Evolutionary conservation across 495 filamentous ascomycete species (phyloP).

Genomic region (Hapsidospora chrysogenum): DNA sequence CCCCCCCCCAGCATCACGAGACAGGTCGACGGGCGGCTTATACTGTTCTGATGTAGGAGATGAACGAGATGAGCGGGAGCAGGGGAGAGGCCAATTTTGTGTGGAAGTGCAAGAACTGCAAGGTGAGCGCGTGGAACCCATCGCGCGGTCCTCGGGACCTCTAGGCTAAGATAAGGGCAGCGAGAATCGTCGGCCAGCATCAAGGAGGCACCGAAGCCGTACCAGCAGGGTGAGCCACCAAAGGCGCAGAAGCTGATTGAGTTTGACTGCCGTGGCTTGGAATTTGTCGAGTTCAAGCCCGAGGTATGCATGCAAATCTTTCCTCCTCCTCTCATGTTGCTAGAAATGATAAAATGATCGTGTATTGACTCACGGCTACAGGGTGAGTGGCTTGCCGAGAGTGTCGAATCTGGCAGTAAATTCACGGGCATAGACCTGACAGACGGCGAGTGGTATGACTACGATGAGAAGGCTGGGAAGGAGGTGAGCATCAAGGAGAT

Average conservation of each 20-base stretch:
- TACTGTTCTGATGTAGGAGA: slow-evolving; percentile 40
- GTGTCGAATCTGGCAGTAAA: slow-evolving; percentile 55
- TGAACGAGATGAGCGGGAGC: slow-evolving; percentile 73
- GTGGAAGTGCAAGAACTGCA: slow-evolving; percentile 91
- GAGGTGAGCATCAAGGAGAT: slow-evolving; percentile 69
- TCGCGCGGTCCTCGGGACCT: background rate
- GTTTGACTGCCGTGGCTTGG: slow-evolving; percentile 85
- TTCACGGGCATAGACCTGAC: slow-evolving; percentile 66
- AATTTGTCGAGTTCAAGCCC: slow-evolving; percentile 77
- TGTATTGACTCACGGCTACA: slow-evolving; percentile 10
- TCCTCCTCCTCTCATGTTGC: background rate
- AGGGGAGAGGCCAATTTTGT: slow-evolving; percentile 95
- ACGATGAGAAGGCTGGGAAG: slow-evolving; percentile 41
- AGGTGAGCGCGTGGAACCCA: slow-evolving; percentile 35
- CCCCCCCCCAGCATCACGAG: too few species aligned
- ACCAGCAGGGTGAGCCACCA: slow-evolving; percentile 48
- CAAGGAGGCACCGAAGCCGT: slow-evolving; percentile 49
- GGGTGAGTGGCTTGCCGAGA: slow-evolving; percentile 83
- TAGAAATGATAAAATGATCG: background rate
- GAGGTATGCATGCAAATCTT: slow-evolving; percentile 44
- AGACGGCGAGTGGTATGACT: slow-evolving; percentile 65
- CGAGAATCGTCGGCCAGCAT: slow-evolving; percentile 49
- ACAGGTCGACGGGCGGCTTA: too few species aligned
- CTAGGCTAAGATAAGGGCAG: slow-evolving; percentile 11
- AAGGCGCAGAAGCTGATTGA: slow-evolving; percentile 63